These are phyloP conservation scores for Halophytophthora polymorphica DNA, from an alignment of 352 stramenopile species.

Conservation along the genomic window DNA sequence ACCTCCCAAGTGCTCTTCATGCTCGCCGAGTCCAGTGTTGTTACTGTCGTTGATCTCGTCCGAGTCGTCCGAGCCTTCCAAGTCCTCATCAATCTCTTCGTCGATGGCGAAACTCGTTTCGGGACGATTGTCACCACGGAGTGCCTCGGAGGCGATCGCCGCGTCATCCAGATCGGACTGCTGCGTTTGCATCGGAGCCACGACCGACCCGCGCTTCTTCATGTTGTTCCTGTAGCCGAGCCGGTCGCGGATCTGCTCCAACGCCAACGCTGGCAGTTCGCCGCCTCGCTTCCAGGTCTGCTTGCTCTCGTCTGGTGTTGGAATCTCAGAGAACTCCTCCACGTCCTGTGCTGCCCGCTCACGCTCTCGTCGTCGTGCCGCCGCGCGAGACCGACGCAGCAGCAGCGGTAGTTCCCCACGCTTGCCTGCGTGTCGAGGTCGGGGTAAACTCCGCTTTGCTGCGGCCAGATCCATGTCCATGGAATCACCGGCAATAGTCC, in stretches of 20 bases:
- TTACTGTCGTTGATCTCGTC: too few relatives aligned
- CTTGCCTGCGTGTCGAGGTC: constrained; percentile 4
- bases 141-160: too few relatives aligned
- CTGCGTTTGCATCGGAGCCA: too few relatives aligned
- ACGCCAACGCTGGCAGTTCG: constrained; percentile 16
- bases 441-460: background rate
- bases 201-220: too few relatives aligned
- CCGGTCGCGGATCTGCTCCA: constrained; percentile 25
- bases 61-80: too few relatives aligned
- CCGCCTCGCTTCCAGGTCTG: constrained; percentile 30
- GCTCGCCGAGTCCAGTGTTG: too few relatives aligned
- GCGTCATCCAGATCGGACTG: too few relatives aligned
- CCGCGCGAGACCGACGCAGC: constrained; percentile 11
- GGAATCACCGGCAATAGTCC: background rate
- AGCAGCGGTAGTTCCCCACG: constrained; percentile 14
- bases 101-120: constrained; percentile 11
- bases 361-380: constrained; percentile 8
- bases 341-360: constrained; percentile 3
- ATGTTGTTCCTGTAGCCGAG: constrained; percentile 12
- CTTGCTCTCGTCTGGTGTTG: constrained; percentile 17
- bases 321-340: background rate
- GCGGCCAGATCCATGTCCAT: background rate
- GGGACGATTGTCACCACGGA: background rate
- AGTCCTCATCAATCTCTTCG: constrained; percentile 8
- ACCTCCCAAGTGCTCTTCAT: too few relatives aligned